Conservation (phyloP, 1,139 yeast genomes). For the Saccharomyces hybrid region DNA sequence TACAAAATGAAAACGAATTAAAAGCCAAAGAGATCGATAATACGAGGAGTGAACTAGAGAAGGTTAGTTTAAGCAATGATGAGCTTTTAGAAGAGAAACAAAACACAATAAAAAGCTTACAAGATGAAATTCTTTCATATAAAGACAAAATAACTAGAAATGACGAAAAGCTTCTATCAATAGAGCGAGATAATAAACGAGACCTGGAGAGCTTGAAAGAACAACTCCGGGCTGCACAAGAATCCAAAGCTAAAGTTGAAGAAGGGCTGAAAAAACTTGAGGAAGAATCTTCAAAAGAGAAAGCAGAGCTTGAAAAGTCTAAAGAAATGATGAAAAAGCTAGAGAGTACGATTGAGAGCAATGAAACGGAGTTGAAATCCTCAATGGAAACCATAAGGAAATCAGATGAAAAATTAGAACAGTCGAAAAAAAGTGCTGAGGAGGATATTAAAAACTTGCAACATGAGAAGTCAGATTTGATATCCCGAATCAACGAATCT, state of each 20-base stretch:
- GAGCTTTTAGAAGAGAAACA: neutral
- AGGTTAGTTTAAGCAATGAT: neutral
- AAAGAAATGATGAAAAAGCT: neutral
- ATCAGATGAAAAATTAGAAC: constrained; percentile 1
- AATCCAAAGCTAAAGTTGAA: neutral
- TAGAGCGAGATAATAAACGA: neutral
- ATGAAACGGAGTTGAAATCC: constrained; percentile 1
- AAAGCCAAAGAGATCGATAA: constrained; percentile 12
- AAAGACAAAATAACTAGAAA: neutral
- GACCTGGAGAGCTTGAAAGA: neutral
- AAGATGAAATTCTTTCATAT: neutral
- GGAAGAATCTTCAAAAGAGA: neutral
- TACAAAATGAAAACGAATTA: constrained; percentile 4
- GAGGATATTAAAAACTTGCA: constrained; percentile 2
- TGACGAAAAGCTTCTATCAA: neutral
- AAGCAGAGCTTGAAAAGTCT: neutral
- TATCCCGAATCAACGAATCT: constrained; percentile 1
- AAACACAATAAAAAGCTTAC: neutral
- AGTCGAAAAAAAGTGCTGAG: neutral
- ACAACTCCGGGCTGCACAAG: neutral
- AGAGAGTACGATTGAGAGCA: neutral
- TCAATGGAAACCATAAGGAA: constrained; percentile 3
- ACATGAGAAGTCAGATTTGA: neutral
- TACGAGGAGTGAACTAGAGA: constrained; percentile 4
- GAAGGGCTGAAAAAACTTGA: constrained; percentile 5